Conservation (phyloP, 768 basidiomycete species). For the Mycena vulgaris region DNA sequence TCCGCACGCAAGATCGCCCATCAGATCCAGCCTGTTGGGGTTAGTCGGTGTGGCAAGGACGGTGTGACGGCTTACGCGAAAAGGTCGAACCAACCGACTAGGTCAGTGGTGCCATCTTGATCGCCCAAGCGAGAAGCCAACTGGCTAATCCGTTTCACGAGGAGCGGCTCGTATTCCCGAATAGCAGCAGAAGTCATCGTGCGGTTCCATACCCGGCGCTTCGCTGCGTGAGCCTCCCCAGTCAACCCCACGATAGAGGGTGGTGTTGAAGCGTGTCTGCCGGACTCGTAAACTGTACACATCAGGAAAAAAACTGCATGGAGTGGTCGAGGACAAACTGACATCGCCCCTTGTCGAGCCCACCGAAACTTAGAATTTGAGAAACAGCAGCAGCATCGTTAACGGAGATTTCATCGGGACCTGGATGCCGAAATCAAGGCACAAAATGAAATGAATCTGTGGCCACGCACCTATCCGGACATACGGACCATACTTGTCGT, state of each 20-base stretch:
- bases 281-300: conserved; percentile 19
- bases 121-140: conserved; percentile 54
- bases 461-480: conserved; percentile 67
- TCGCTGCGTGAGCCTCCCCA: conserved; percentile 51
- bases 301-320: not conserved
- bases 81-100: conserved; percentile 54
- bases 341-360: conserved; percentile 36
- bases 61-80: conserved; percentile 50
- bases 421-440: not conserved
- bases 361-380: conserved; percentile 22
- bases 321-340: not conserved
- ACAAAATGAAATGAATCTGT: not conserved
- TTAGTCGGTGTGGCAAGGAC: not conserved
- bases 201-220: conserved; percentile 65
- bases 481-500: conserved; percentile 69
- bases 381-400: conserved; percentile 27
- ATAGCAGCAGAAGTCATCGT: conserved; percentile 61
- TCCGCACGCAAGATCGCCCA: conserved; percentile 56
- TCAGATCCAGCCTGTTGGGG: conserved; percentile 53
- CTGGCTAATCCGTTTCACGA: conserved; percentile 55
- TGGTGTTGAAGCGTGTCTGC: not conserved
- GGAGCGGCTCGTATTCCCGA: conserved; percentile 60
- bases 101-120: conserved; percentile 46
- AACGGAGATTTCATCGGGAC: conserved; percentile 34
- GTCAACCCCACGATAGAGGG: conserved; percentile 14